A percentile compares a stretch with the other conserved stretches of the same genome.
phyloP scores from a whole-genome alignment of 2,329 filamentous ascomycete species.

The Aspergillus arachidicola region DNA sequence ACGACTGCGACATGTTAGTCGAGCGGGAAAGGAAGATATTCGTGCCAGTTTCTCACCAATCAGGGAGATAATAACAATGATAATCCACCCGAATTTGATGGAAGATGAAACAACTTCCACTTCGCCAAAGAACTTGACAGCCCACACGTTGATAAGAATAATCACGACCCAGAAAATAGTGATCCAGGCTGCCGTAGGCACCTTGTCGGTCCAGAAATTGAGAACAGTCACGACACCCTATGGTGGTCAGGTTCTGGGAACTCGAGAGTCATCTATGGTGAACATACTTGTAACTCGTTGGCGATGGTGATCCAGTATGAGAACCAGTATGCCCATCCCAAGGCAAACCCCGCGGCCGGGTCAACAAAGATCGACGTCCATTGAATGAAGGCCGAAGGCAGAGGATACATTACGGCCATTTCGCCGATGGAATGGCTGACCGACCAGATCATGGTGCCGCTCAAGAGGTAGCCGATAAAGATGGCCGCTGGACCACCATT shows the following conservation, averaged over 20 bases:
- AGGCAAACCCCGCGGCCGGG: conserved; percentile 46
- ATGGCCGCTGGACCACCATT: conserved; percentile 49
- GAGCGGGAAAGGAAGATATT: background rate
- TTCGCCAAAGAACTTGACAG: conserved; percentile 50
- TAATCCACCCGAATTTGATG: conserved; percentile 54
- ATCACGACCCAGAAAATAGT: conserved; percentile 50
- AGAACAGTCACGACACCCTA: conserved; percentile 45
- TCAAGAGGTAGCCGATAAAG: conserved; percentile 49
- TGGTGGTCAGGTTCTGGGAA: background rate
- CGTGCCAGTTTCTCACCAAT: conserved; percentile 27
- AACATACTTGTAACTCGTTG: conserved; percentile 42
- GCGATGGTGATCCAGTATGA: conserved; percentile 49
- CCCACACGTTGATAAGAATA: conserved; percentile 46
- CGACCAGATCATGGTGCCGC: conserved; percentile 45
- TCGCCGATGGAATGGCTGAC: conserved; percentile 52
- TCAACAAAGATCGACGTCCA: conserved; percentile 52
- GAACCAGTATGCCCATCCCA: conserved; percentile 54
- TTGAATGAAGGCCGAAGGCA: conserved; percentile 51
- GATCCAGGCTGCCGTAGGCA: conserved; percentile 50
- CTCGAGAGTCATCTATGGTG: background rate
- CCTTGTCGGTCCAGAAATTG: conserved; percentile 47
- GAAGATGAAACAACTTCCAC: conserved; percentile 48
- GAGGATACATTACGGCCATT: conserved; percentile 51
- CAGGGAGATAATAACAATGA: conserved; percentile 51
- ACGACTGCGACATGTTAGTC: conserved; percentile 34